These are phyloP conservation scores for Rhizopogon vinicolor DNA, from an alignment of 768 basidiomycete species.

Conservation along the genomic window DNA sequence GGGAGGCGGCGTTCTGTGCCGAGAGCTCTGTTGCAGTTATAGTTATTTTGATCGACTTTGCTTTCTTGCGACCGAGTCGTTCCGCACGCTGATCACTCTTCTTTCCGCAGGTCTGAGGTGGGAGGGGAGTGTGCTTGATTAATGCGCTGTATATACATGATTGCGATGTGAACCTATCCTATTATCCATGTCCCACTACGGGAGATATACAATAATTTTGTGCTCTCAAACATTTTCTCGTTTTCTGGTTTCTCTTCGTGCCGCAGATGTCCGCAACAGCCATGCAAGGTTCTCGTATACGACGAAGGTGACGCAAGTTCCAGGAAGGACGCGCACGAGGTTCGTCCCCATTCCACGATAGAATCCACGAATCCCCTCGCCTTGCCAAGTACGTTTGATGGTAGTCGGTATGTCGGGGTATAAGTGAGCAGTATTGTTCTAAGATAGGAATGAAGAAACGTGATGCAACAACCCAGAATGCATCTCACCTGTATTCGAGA, in stretches of 20 bases:
- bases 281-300: slow-evolving; percentile 94
- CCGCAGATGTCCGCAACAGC: slow-evolving; percentile 65
- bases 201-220: not conserved
- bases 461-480: not conserved
- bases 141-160: too few relatives aligned
- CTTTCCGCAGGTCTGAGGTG: too few relatives aligned
- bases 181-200: not conserved
- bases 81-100: too few relatives aligned
- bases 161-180: not conserved
- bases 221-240: not conserved
- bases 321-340: slow-evolving; percentile 90
- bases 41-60: too few relatives aligned
- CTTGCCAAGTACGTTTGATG: slow-evolving; percentile 72
- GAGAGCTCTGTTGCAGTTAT: too few relatives aligned
- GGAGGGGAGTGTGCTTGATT: too few relatives aligned
- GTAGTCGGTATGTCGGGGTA: slow-evolving; percentile 85
- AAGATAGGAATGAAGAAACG: slow-evolving; percentile 1
- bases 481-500: slow-evolving; percentile 81
- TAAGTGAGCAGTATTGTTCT: slow-evolving; percentile 64
- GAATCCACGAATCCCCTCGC: slow-evolving; percentile 82
- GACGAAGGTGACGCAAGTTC: slow-evolving; percentile 97
- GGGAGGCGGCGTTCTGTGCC: slow-evolving; percentile 1
- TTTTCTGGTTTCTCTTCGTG: slow-evolving; percentile 35
- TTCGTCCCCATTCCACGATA: slow-evolving; percentile 96
- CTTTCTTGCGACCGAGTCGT: too few relatives aligned